These are phyloP conservation scores for Bipolaris victoriae DNA, from an alignment of 2,329 filamentous ascomycete genomes.

Conservation along the genomic window DNA sequence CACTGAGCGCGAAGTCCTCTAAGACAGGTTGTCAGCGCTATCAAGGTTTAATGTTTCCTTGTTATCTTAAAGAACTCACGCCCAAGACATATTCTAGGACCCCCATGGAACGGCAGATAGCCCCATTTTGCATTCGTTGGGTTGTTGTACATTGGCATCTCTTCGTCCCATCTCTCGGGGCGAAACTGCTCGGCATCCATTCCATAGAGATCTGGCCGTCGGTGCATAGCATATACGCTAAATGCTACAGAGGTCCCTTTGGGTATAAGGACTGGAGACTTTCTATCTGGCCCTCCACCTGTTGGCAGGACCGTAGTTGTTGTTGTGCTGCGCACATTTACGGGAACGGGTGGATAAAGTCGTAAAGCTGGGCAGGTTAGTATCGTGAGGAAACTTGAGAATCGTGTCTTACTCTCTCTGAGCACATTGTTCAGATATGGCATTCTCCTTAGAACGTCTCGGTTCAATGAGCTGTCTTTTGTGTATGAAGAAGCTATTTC, in stretches of 20 bases:
- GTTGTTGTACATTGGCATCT: conserved; percentile 27
- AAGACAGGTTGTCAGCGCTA: background rate
- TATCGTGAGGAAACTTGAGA: no score
- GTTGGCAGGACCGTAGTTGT: background rate
- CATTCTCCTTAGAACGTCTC: no score
- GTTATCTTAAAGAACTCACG: conserved; percentile 16
- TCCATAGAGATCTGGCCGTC: conserved; percentile 25
- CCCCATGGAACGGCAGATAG: conserved; percentile 32
- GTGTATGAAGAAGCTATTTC: no score
- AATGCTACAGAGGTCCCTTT: conserved; percentile 27
- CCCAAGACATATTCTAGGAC: conserved; percentile 28
- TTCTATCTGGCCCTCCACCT: conserved; percentile 31
- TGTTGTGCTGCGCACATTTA: no score
- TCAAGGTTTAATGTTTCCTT: background rate
- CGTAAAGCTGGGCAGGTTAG: no score
- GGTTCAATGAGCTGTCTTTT: no score
- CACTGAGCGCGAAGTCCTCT: conserved; percentile 31
- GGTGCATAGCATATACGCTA: conserved; percentile 29
- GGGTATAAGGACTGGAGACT: conserved; percentile 35
- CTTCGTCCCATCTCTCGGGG: conserved; percentile 23
- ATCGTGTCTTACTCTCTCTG: no score
- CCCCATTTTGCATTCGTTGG: conserved; percentile 26
- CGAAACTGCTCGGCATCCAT: conserved; percentile 27
- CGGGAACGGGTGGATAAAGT: no score
- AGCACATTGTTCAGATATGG: no score